phyloP scores from a whole-genome alignment of 352 stramenopile genomes.

The Elongisporangium prolatum region DNA sequence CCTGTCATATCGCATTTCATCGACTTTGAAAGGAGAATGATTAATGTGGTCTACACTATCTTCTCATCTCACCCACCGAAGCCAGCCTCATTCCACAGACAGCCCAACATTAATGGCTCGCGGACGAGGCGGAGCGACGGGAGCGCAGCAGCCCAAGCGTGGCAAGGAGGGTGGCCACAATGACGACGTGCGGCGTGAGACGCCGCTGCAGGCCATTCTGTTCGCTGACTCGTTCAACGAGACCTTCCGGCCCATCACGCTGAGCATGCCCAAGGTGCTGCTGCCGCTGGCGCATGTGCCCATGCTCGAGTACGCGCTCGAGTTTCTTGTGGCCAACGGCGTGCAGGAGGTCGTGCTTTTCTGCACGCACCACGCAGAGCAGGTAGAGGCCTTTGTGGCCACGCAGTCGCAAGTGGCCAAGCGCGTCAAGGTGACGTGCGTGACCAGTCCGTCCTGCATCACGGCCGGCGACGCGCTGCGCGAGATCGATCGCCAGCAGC shows the following conservation, averaged over 20 bases:
- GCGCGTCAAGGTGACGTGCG: constrained; percentile 55
- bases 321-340: constrained; percentile 92
- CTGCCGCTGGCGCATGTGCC: constrained; percentile 95
- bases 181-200: constrained; percentile 86
- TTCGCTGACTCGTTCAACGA: constrained; percentile 94
- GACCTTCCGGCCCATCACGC: constrained; percentile 91
- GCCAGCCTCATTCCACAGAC: background rate
- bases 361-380: constrained; percentile 83
- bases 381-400: constrained; percentile 84
- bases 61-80: background rate
- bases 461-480: constrained; percentile 94
- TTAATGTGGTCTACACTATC: background rate
- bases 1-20: background rate
- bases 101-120: constrained; percentile 15
- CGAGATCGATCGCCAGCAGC: constrained; percentile 92
- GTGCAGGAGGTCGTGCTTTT: constrained; percentile 96
- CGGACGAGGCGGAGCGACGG: constrained; percentile 10
- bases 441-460: constrained; percentile 79
- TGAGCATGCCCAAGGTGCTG: constrained; percentile 90
- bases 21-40: background rate
- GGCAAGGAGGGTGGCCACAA: constrained; percentile 15
- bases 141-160: constrained; percentile 8
- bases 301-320: constrained; percentile 97
- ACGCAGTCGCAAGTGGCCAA: constrained; percentile 46
- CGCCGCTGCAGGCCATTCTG: constrained; percentile 95